phyloP scores from a whole-genome alignment of 2,329 filamentous ascomycete genomes.

The Penicillium palitans region DNA sequence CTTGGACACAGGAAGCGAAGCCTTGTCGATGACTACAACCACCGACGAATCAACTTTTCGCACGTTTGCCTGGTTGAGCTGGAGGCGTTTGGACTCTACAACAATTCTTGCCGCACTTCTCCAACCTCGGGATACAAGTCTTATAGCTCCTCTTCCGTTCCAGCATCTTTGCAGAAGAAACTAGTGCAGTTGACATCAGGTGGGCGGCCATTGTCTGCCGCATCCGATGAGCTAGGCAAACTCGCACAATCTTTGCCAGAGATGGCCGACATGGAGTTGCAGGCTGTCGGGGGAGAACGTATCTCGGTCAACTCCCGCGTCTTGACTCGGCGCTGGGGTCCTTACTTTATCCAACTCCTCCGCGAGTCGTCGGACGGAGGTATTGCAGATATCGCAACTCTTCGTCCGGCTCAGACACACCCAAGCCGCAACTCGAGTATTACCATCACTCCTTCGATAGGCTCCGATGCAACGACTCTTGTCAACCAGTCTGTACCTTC shows the following conservation, averaged over 20 bases:
- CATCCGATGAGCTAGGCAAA: slow-evolving; percentile 82
- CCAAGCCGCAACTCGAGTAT: slow-evolving; percentile 75
- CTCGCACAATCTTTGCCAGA: slow-evolving; percentile 78
- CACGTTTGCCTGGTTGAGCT: slow-evolving; percentile 97
- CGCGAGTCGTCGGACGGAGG: slow-evolving; percentile 75
- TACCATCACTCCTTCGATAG: slow-evolving; percentile 70
- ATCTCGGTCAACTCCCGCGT: slow-evolving; percentile 93
- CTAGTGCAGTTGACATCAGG: slow-evolving; percentile 62
- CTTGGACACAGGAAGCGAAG: slow-evolving; percentile 90
- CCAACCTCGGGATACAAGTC: slow-evolving; percentile 84
- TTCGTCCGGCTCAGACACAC: slow-evolving; percentile 63
- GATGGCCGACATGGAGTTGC: slow-evolving; percentile 92
- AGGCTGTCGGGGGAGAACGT: slow-evolving; percentile 85
- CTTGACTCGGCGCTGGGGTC: slow-evolving; percentile 84
- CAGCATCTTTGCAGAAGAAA: slow-evolving; percentile 54
- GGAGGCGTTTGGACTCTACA: slow-evolving; percentile 94
- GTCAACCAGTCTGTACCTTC: slow-evolving; percentile 35
- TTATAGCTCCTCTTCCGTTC: slow-evolving; percentile 69
- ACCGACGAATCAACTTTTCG: slow-evolving; percentile 93
- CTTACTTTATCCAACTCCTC: slow-evolving; percentile 90
- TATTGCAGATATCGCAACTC: slow-evolving; percentile 68
- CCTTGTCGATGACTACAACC: slow-evolving; percentile 96
- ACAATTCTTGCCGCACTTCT: slow-evolving; percentile 78
- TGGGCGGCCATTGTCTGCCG: slow-evolving; percentile 71
- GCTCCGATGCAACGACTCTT: slow-evolving; percentile 45